Evolutionary conservation across 352 stramenopile species (phyloP).

Genomic region (Pythium aphanidermatum): DNA sequence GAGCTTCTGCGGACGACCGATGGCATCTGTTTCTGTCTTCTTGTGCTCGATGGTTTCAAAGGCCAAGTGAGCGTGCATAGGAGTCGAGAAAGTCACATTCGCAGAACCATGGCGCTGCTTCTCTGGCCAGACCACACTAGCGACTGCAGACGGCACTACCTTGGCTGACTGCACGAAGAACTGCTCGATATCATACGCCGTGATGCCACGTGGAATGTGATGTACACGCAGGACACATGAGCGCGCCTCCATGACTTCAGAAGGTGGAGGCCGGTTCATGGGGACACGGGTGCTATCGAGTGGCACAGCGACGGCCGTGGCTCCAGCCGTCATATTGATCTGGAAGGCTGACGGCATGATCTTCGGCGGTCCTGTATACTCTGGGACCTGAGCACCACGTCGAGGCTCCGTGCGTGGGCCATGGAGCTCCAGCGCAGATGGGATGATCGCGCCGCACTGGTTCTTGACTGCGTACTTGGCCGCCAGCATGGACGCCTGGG

Average conservation of each 20-base stretch:
- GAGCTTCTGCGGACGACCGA: slow-evolving; percentile 65
- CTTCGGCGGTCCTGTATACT: slow-evolving; percentile 32
- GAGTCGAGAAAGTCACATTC: slow-evolving; percentile 61
- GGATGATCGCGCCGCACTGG: slow-evolving; percentile 54
- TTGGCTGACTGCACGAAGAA: slow-evolving; percentile 60
- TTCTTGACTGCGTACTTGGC: slow-evolving; percentile 72
- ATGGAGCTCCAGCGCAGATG: slow-evolving; percentile 55
- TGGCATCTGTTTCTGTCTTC: slow-evolving; percentile 40
- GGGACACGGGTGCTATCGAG: slow-evolving; percentile 5
- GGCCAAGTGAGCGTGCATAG: slow-evolving; percentile 54
- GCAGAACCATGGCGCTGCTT: slow-evolving; percentile 64
- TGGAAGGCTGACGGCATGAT: slow-evolving; percentile 41
- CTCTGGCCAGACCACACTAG: slow-evolving; percentile 55
- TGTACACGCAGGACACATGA: slow-evolving; percentile 69
- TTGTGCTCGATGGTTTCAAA: slow-evolving; percentile 40
- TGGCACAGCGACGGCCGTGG: background rate
- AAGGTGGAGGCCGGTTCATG: slow-evolving; percentile 8
- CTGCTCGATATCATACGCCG: slow-evolving; percentile 56
- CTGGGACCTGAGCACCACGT: background rate
- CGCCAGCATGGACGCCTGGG: slow-evolving; percentile 80
- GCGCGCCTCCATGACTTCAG: slow-evolving; percentile 26
- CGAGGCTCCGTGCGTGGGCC: slow-evolving; percentile 21
- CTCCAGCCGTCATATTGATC: slow-evolving; percentile 12
- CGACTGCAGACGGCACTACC: slow-evolving; percentile 59
- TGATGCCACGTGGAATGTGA: slow-evolving; percentile 62